Conservation (phyloP, 495 filamentous ascomycete species). For the Neurospora sp. region DNA sequence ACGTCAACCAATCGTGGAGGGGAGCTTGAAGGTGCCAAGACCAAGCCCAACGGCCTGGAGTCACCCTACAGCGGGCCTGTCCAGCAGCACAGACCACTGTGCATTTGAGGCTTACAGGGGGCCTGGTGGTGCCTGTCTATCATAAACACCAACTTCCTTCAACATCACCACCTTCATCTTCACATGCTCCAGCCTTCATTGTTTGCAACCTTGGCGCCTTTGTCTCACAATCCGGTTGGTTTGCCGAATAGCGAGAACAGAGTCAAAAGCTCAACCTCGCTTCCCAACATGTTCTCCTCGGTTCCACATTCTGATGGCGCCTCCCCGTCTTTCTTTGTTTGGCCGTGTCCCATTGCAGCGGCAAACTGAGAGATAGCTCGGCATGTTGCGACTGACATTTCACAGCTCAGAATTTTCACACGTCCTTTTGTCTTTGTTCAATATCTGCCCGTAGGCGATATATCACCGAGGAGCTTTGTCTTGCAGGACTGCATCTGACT, state of each 20-base stretch:
- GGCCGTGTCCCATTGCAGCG: background rate
- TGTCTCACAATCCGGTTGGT: background rate
- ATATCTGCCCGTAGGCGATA: background rate
- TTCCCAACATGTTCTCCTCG: background rate
- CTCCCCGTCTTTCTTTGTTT: constrained; percentile 14
- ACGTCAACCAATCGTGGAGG: background rate
- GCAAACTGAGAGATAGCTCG: background rate
- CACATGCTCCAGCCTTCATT: background rate
- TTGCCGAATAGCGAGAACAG: background rate
- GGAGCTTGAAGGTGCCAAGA: background rate
- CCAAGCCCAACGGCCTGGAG: background rate
- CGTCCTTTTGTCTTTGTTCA: background rate
- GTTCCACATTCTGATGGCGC: background rate
- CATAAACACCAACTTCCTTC: background rate
- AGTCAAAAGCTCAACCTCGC: background rate
- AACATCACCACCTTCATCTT: background rate
- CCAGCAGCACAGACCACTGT: background rate
- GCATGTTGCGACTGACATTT: background rate
- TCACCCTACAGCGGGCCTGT: background rate
- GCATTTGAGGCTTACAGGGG: background rate
- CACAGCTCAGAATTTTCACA: background rate
- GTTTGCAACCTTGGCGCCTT: background rate
- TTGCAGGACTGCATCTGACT: constrained; percentile 16
- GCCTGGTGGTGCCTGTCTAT: background rate
- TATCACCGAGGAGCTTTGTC: constrained; percentile 18